These are phyloP conservation scores for Alternaria sp. DNA, from an alignment of 2,329 filamentous ascomycete genomes.

Conservation along the genomic window DNA sequence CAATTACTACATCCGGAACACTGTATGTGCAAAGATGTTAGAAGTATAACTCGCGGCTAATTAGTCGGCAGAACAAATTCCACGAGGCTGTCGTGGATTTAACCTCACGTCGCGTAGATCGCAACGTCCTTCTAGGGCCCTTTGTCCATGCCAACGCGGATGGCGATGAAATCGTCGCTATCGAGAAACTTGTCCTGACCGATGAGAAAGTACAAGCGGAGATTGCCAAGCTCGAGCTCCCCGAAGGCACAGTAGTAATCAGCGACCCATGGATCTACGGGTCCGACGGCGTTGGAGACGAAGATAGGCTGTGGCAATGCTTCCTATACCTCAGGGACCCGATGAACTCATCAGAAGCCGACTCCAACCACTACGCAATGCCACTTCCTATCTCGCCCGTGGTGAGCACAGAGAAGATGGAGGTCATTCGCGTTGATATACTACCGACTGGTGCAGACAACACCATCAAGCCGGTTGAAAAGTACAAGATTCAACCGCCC, in stretches of 20 bases:
- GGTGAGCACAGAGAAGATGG: conserved; percentile 66
- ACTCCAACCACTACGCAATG: conserved; percentile 73
- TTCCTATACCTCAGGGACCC: conserved; percentile 72
- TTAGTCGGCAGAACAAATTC: conserved; percentile 61
- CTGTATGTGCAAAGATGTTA: conserved; percentile 51
- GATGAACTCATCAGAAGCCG: conserved; percentile 63
- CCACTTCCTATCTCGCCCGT: conserved; percentile 73
- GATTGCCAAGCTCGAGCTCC: conserved; percentile 65
- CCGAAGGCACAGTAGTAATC: conserved; percentile 63
- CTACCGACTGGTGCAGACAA: conserved; percentile 71
- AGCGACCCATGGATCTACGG: conserved; percentile 75
- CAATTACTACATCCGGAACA: conserved; percentile 66
- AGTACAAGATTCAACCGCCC: conserved; percentile 64
- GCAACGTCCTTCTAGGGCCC: conserved; percentile 64
- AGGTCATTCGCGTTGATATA: conserved; percentile 72
- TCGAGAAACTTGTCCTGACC: conserved; percentile 63
- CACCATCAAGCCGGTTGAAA: conserved; percentile 60
- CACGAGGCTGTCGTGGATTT: conserved; percentile 67
- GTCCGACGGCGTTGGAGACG: conserved; percentile 57
- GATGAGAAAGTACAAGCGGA: conserved; percentile 65
- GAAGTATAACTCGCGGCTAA: conserved; percentile 1
- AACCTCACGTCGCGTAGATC: conserved; percentile 58
- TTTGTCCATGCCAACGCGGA: conserved; percentile 66
- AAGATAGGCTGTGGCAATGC: conserved; percentile 64
- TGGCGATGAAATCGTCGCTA: conserved; percentile 64